phyloP scores from a whole-genome alignment of 345 rosid species.

The Euphorbia lathyris region DNA sequence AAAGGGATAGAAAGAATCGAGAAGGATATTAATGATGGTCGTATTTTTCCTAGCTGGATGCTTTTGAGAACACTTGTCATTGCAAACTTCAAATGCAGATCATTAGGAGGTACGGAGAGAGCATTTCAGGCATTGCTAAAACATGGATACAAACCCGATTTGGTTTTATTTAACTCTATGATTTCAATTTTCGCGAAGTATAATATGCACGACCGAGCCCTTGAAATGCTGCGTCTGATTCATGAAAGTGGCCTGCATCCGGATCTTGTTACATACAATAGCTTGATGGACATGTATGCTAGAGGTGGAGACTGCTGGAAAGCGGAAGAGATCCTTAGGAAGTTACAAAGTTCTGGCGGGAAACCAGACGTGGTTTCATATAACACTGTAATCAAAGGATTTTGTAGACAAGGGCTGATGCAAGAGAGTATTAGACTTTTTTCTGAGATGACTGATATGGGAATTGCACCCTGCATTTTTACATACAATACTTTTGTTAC shows the following conservation, averaged over 20 bases:
- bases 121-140: slow-evolving; percentile 55
- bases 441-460: slow-evolving; percentile 63
- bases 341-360: slow-evolving; percentile 39
- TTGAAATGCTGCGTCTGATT: slow-evolving; percentile 52
- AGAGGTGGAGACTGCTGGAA: slow-evolving; percentile 76
- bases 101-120: slow-evolving; percentile 60
- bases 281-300: slow-evolving; percentile 90
- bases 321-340: slow-evolving; percentile 75
- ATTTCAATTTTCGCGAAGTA: slow-evolving; percentile 68
- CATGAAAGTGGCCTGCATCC: slow-evolving; percentile 60
- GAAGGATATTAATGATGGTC: slow-evolving; percentile 56
- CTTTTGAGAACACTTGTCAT: slow-evolving; percentile 77
- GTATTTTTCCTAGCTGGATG: slow-evolving; percentile 89
- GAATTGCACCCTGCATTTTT: slow-evolving; percentile 76
- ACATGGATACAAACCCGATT: slow-evolving; percentile 73
- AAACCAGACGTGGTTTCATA: slow-evolving; percentile 76
- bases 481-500: slow-evolving; percentile 80
- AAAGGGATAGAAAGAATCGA: slow-evolving; percentile 69
- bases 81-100: slow-evolving; percentile 64
- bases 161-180: slow-evolving; percentile 78
- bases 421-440: slow-evolving; percentile 72
- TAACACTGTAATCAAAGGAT: slow-evolving; percentile 90
- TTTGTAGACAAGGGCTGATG: slow-evolving; percentile 83
- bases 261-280: slow-evolving; percentile 80
- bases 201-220: slow-evolving; percentile 55